Percentiles rank a stretch among this genome's conserved stretches.
Evolutionary conservation across 176 grass and related monocot genomes (phyloP).

Genomic region (Coix lacrymajobi): DNA sequence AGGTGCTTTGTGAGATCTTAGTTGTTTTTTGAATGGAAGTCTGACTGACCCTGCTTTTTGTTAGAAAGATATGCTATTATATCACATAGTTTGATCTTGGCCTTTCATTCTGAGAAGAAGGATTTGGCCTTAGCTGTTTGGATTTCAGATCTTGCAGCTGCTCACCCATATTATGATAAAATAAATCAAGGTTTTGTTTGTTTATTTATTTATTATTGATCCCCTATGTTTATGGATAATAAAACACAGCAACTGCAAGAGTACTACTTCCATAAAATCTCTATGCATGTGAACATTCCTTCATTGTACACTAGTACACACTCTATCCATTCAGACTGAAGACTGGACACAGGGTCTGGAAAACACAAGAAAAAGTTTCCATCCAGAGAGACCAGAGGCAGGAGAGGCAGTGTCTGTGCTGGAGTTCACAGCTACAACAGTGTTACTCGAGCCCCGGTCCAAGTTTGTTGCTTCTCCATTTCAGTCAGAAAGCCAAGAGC

Average conservation of each 20-base stretch:
- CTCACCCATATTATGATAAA: neutral
- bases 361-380: neutral
- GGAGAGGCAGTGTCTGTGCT: constrained; percentile 4
- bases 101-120: constrained; percentile 27
- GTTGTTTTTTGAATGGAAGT: constrained; percentile 29
- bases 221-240: neutral
- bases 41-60: constrained; percentile 22
- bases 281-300: neutral
- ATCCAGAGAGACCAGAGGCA: neutral
- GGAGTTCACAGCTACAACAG: constrained; percentile 16
- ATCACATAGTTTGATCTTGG: constrained; percentile 34
- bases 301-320: neutral
- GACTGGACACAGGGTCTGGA: neutral
- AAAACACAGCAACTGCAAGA: neutral
- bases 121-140: neutral
- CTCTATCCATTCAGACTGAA: neutral
- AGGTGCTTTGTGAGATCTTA: constrained; percentile 32
- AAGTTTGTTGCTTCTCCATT: constrained; percentile 32
- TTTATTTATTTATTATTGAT: neutral
- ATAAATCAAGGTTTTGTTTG: neutral
- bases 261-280: neutral
- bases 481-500: constrained; percentile 22
- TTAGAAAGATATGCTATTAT: constrained; percentile 33
- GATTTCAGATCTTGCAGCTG: constrained; percentile 14
- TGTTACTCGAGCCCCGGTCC: constrained; percentile 26